Percentiles rank a stretch among this genome's conserved stretches.
These are phyloP conservation scores for Megacollybia marginata DNA, from an alignment of 768 basidiomycete genomes.

Conservation along the genomic window DNA sequence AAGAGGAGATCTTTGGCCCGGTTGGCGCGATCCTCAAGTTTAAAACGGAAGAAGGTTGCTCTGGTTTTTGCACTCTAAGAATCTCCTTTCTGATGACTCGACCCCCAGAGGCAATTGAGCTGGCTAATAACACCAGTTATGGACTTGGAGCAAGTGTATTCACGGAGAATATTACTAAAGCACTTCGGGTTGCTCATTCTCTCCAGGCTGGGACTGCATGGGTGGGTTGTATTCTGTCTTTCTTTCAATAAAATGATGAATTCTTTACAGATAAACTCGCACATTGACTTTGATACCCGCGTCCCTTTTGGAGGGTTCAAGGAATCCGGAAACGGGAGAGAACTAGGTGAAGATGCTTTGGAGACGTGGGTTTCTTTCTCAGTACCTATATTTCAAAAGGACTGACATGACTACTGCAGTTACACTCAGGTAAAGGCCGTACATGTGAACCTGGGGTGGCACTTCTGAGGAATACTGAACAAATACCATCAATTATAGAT, in stretches of 20 bases:
- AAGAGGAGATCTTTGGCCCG: slow-evolving; percentile 72
- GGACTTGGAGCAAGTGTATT: slow-evolving; percentile 67
- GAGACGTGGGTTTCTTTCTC: slow-evolving; percentile 24
- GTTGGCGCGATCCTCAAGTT: slow-evolving; percentile 70
- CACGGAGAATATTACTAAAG: slow-evolving; percentile 48
- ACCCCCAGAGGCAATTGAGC: slow-evolving; percentile 28
- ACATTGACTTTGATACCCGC: no score
- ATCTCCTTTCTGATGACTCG: no score
- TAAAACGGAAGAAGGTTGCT: slow-evolving; percentile 37
- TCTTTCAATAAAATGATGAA: no score
- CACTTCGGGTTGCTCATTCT: slow-evolving; percentile 40
- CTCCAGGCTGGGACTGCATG: slow-evolving; percentile 57
- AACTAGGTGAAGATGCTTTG: neutral
- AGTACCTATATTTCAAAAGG: neutral
- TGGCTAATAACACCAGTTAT: slow-evolving; percentile 61
- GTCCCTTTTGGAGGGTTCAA: no score
- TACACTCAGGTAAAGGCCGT: slow-evolving; percentile 40
- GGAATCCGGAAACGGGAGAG: no score
- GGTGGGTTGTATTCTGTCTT: slow-evolving; percentile 14
- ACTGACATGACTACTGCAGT: slow-evolving; percentile 7
- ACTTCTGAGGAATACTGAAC: no score
- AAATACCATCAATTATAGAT: no score
- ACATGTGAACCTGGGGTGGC: no score
- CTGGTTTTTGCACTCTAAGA: no score
- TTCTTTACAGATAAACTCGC: no score